Evolutionary conservation across 2,329 filamentous ascomycete species (phyloP), one percentile per base, ranked within the genome.

Genomic region (Parasarocladium wereldwijsianum): DNA sequence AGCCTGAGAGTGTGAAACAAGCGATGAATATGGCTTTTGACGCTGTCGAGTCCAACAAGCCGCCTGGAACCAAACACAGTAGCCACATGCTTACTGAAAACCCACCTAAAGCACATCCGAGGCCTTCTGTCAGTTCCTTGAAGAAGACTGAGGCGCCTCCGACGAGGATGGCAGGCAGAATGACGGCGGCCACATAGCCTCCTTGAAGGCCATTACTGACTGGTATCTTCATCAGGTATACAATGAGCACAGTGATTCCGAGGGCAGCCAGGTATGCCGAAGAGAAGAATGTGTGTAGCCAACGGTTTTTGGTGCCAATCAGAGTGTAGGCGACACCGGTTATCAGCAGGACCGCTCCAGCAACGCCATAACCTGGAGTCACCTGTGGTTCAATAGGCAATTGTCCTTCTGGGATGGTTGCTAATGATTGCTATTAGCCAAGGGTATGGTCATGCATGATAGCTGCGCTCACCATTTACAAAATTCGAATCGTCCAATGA

Each of bases 21-120:
- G 70, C 64, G 38, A 94, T 87, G 41, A 96, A 78, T 14, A 80
- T 74, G 8, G 71, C 67, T 47, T 76, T 85, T 4, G 73, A 64
- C 11, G 62, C 59, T 1, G 63, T 63, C 3, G 65, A 62, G 4
- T 61, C 58, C 23, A 94, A 60, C 19, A 93, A 58, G 1, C 86
- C 85, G 6, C 84, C 86, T 0, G 74, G 63, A 33, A 73, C 76
- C 24, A 94, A 54, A 15, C 76, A 76, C 26, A 94, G 62, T 30
- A 96, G 62, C 87, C 87, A 96, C 85, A 93, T 93, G 46, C 76
- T 74, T 6, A 90, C 47, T 38, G 76, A 84, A 49, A 90, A 93
- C 1, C 85, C 85, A 16, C 84, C 85, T 0, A 93, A 60, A n/a
- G 87, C 58, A 46, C 83, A 93, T 3, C 80, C 83, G n/a, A 93